Base-by-base conservation (phyloP, 2,329 filamentous ascomycete genomes). In the Mariannaea sp. region DNA sequence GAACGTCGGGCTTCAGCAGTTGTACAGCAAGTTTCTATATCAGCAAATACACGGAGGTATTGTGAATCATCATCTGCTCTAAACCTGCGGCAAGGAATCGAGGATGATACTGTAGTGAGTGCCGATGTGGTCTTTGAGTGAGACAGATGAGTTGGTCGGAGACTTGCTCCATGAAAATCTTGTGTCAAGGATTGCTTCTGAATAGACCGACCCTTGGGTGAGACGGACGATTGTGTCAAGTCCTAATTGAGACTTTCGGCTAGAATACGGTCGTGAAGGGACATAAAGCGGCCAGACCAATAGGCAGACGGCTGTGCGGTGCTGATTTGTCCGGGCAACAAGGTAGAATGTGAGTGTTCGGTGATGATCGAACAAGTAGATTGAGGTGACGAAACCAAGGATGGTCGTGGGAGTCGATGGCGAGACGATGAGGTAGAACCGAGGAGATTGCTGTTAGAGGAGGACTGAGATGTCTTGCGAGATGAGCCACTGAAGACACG, bases 231-330 rank as follows among this genome's bases (percentile, higher is more conserved):
- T 7, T 17, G 8, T 48, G 27, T 17, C 47, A 51, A 49, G 2
- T 56, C 53, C 20, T 56, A 54, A 2, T 53, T 53, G 14, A 69
- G 64, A 2, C 63, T 65, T 27, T 73, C 70, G 3, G 65, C 32
- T 3, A 65, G 53, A 13, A 68, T 68, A 14, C 75, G 77, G 68
- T 87, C 84, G 44, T 80, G 75, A 1, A 86, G 68, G 2, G 81
- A 71, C 44, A 77, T 71, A 64, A 87, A 86, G 32, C 85, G 81
- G 14, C 85, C 85, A 9, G 77, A 73, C 85, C 85, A 88, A 67
- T 85, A 87, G 3, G 74, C 68, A 2, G 77, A 75, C 5, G 76
- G 70, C 60, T 80, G 77, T 2, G 78, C 74, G 0, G 65, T 70
- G 44, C 66, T 65, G 12, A 84, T 68, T 2, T 69, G 65, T 1